Evolutionary conservation across 768 basidiomycete species (phyloP).

Genomic region (Termitomyces heimii): DNA sequence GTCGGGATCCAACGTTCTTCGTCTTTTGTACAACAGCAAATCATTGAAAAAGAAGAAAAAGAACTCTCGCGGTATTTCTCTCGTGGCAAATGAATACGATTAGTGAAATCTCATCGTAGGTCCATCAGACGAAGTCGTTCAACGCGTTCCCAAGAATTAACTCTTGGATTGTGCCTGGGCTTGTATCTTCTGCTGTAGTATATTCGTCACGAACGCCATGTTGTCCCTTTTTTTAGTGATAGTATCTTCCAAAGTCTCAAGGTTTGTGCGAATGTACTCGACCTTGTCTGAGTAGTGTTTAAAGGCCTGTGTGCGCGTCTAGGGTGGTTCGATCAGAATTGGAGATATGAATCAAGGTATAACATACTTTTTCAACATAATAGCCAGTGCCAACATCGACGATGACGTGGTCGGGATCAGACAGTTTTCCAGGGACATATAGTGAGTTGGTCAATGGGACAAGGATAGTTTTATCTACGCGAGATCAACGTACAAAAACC

Average conservation of each 20-base stretch:
- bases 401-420: constrained; percentile 80
- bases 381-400: constrained; percentile 97
- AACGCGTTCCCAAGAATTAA: neutral
- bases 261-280: constrained; percentile 74
- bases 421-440: constrained; percentile 89
- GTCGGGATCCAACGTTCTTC: neutral
- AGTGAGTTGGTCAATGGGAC: constrained; percentile 93
- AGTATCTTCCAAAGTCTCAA: constrained; percentile 83
- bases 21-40: neutral
- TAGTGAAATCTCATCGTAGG: neutral
- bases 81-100: neutral
- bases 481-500: neutral
- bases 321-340: neutral
- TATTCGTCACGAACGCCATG: constrained; percentile 63
- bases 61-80: neutral
- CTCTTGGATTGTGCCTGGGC: constrained; percentile 21
- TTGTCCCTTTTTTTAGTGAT: constrained; percentile 91
- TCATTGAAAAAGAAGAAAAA: neutral
- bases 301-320: constrained; percentile 78
- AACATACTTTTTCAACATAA: constrained; percentile 84
- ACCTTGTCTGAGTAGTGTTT: constrained; percentile 81
- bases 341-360: neutral
- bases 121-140: neutral
- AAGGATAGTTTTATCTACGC: constrained; percentile 76
- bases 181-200: constrained; percentile 62